These are phyloP conservation scores for Ascochyta clinopodiicola DNA, from an alignment of 2,329 filamentous ascomycete genomes.

Conservation along the genomic window DNA sequence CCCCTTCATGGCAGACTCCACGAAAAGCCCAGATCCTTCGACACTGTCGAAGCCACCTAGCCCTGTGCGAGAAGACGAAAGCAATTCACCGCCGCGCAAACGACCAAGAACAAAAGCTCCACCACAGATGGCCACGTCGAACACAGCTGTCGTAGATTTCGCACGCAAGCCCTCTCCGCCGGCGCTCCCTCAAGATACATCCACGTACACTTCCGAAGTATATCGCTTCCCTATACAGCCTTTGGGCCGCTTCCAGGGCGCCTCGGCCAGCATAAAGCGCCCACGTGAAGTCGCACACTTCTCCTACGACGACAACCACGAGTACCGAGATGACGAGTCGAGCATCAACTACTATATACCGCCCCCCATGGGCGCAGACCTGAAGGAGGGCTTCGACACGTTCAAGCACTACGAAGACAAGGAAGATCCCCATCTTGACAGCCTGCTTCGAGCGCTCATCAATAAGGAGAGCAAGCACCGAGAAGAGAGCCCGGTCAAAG, in stretches of 20 bases:
- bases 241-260: slow-evolving; percentile 42
- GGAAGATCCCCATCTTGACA: slow-evolving; percentile 85
- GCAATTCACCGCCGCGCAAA: slow-evolving; percentile 36
- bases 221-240: slow-evolving; percentile 41
- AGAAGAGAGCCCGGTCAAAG: slow-evolving; percentile 68
- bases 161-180: background rate
- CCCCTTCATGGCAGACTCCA: background rate
- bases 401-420: slow-evolving; percentile 85
- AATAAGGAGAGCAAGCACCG: slow-evolving; percentile 71
- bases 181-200: background rate
- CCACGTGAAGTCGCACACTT: slow-evolving; percentile 86
- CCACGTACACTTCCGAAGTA: background rate
- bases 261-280: slow-evolving; percentile 44
- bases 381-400: slow-evolving; percentile 80
- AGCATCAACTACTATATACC: slow-evolving; percentile 90
- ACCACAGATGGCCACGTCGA: slow-evolving; percentile 17
- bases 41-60: slow-evolving; percentile 13
- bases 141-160: background rate
- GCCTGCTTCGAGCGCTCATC: slow-evolving; percentile 77
- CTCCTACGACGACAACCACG: slow-evolving; percentile 86
- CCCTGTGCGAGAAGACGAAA: slow-evolving; percentile 15
- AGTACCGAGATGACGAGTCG: slow-evolving; percentile 76
- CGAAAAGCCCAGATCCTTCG: background rate
- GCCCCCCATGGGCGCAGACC: slow-evolving; percentile 71
- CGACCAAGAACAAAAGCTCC: slow-evolving; percentile 45